These are phyloP conservation scores for Stephania cephalantha DNA, from an alignment of 164 flowering plant species.

Conservation along the genomic window DNA sequence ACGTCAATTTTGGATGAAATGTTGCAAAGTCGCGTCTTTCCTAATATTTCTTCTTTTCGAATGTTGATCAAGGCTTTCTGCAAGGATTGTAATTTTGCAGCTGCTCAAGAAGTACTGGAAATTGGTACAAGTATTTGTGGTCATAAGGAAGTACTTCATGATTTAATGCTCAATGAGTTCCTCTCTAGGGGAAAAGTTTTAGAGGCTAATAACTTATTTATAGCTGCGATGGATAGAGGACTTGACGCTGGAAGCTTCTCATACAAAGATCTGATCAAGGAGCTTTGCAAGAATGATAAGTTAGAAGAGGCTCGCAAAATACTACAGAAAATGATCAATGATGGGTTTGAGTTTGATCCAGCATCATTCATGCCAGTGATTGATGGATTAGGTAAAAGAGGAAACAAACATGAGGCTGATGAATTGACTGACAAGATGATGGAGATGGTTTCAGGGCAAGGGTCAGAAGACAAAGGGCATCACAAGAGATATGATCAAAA, in stretches of 20 bases:
- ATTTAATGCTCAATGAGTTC: conserved; percentile 65
- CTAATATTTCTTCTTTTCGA: conserved; percentile 56
- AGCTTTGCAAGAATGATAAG: conserved; percentile 51
- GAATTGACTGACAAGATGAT: conserved; percentile 73
- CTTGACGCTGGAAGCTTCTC: conserved; percentile 49
- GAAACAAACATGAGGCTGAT: conserved; percentile 69
- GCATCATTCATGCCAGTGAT: conserved; percentile 85
- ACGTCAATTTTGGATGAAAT: conserved; percentile 62
- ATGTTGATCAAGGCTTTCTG: conserved; percentile 63
- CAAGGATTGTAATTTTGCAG: conserved; percentile 47
- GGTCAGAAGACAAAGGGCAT: conserved; percentile 24
- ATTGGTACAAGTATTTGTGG: conserved; percentile 53
- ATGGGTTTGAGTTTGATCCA: conserved; percentile 63
- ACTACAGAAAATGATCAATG: conserved; percentile 50
- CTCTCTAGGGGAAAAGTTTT: conserved; percentile 46
- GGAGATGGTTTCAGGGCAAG: conserved; percentile 51
- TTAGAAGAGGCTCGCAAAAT: conserved; percentile 47
- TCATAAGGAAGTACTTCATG: conserved; percentile 58
- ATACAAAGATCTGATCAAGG: conserved; percentile 60
- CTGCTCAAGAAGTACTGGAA: conserved; percentile 64
- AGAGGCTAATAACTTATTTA: conserved; percentile 57
- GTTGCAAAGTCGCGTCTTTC: conserved; percentile 57
- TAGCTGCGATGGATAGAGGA: conserved; percentile 47
- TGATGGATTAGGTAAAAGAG: conserved; percentile 59
- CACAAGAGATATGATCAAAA: conserved; percentile 15